Base-by-base conservation (phyloP, 148 eudicot species). In the Chenopodium berlandieri region DNA sequence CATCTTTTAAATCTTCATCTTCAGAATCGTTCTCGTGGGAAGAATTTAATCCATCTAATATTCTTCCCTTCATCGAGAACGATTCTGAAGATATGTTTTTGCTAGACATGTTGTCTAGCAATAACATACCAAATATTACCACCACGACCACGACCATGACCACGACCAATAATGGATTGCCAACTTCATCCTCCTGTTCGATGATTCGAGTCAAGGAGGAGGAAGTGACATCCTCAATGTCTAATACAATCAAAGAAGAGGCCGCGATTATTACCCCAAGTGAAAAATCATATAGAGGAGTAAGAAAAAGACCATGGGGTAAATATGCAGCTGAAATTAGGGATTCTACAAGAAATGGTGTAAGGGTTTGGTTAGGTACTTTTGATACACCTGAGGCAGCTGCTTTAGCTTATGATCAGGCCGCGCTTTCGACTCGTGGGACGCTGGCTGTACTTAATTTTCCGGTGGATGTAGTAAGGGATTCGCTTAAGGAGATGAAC, bases 281-380 rank as follows among this genome's bases (percentile, higher is more conserved):
- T 6, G 71, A 44, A 14, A 86, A 54, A 17, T 69, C 93, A 0
- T 93, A 80, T 20, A 79, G 97, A 73, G 97, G 97, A 6, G 97
- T 93, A 0, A 66, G 97, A 60, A 80, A 64, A 75, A 83, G 97
- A 62, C 97, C 97, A 0, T 93, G 97, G 97, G 97, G 97, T 19
- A 93, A 91, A 63, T 91, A 81, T 62, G 94, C 97, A 0, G 97
- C 94, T 1, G 97, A 93, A 71, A 93, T 93, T 47, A 79, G 97
- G 31, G 97, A 93, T 62, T 93, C 97, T 0, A 93, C 97, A 0
- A 83, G 97, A 78, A 93, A 93, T 30, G 94, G 97, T 0, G 84
- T 91, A 1, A 81, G 97, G 83, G 97, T 93, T 0, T 93, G 94
- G 97, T 68, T 93, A 9, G 97, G 97, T 8, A 93, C 97, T 17